Conservation (phyloP, 2,329 filamentous ascomycete species). For the Arachnomyces sp. region DNA sequence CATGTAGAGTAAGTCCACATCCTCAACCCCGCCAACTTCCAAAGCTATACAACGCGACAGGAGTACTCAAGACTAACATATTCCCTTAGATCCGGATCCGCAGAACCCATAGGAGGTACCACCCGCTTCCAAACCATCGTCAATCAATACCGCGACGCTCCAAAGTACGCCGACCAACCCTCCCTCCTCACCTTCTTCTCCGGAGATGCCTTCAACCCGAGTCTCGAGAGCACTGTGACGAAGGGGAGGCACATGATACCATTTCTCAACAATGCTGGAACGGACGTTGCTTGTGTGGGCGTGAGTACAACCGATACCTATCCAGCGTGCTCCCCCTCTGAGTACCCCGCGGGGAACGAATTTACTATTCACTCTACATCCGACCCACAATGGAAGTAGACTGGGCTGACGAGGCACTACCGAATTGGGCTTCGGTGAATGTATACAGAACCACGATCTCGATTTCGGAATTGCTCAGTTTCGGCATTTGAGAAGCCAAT, state of each 20-base stretch:
- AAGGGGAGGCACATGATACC: conserved; percentile 89
- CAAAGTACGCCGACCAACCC: conserved; percentile 55
- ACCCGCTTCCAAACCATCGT: conserved; percentile 71
- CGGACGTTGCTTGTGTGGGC: conserved; percentile 72
- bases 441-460: conserved; percentile 70
- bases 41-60: not conserved
- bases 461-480: conserved; percentile 85
- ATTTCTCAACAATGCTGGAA: conserved; percentile 67
- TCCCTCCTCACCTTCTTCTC: conserved; percentile 73
- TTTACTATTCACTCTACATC: not conserved
- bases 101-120: conserved; percentile 75
- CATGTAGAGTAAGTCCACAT: conserved; percentile 61
- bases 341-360: no score
- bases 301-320: conserved; percentile 41
- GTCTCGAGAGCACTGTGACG: conserved; percentile 77
- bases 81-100: conserved; percentile 49
- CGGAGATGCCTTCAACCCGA: conserved; percentile 87
- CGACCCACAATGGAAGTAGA: no score
- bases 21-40: not conserved
- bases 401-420: no score
- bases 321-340: no score
- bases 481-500: conserved; percentile 61
- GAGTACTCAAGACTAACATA: conserved; percentile 2
- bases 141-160: conserved; percentile 61
- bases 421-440: conserved; percentile 7